Base-by-base conservation (phyloP, 345 rosid species). In the Theobroma cacao region DNA sequence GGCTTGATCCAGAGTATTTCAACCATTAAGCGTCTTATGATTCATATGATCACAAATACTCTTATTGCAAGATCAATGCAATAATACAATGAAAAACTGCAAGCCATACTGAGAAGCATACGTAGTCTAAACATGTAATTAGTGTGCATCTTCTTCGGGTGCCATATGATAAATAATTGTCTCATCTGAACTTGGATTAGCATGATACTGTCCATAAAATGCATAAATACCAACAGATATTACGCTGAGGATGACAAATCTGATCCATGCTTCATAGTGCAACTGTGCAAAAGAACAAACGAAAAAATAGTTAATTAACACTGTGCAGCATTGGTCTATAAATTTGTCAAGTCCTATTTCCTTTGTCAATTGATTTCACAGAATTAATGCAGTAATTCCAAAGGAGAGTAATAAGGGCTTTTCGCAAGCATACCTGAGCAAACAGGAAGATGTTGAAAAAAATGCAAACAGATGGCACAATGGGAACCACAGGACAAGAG, bases 371-470 rank as follows among this genome's bases (percentile, higher is more conserved):
- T 53, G 26, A 7, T 74, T 47, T 52, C 2, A 77, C 41, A 53
- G 69, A 53, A 13, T 22, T n/a, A 4, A 67, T 40, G 53, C 28
- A 68, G 20, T 24, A 13, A 50, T 74, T 5, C 3, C 1, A 1
- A 52, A 38, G 28, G 31, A 52, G 62, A 20, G 28, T 17, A 53
- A 18, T 2, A 28, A 62, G 40, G 48, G n/a, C 26, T 31, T 45
- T 75, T 33, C 4, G 53, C 62, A 30, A 70, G 73, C 71, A 77
- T 82, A 96, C 98, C 98, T 94, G 98, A 84, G 98, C 97, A 86
- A 92, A 92, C 79, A 96, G 88, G 87, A 92, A 96, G 74, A 96
- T 89, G 84, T 94, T 96, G 85, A 96, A 90, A 87, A 94, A 91
- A 83, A 96, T 90, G 87, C 98, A 90, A 72, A 89, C 72, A 43